Evolutionary conservation across 1,284 basidiomycete genomes (phyloP).

Genomic region (Apiotrichum sp.): DNA sequence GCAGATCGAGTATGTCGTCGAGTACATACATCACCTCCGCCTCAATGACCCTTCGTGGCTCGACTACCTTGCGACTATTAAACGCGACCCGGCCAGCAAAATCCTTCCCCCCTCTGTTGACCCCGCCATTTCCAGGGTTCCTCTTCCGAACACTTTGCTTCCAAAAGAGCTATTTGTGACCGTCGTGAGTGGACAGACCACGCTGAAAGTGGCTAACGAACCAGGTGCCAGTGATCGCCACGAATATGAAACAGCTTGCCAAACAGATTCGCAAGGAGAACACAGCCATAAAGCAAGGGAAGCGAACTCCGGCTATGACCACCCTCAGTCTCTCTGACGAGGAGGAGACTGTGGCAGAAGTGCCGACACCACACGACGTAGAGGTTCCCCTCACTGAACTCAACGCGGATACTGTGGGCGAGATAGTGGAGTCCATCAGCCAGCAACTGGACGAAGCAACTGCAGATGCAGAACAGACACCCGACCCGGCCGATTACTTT

Average conservation of each 20-base stretch:
- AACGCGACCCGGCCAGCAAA: neutral
- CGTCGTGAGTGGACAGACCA: slow-evolving; percentile 11
- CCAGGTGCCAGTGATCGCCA: neutral
- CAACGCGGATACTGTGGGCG: neutral
- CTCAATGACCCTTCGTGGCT: slow-evolving; percentile 52
- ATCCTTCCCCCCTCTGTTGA: slow-evolving; percentile 3
- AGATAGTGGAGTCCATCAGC: neutral
- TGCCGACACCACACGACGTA: too few relatives aligned
- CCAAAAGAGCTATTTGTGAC: slow-evolving; percentile 2
- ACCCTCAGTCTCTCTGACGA: too few relatives aligned
- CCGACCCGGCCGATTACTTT: slow-evolving; percentile 19
- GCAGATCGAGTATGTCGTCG: slow-evolving; percentile 76
- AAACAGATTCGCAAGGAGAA: neutral
- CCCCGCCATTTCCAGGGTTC: slow-evolving; percentile 10
- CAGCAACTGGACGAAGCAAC: neutral
- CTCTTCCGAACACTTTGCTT: slow-evolving; percentile 14
- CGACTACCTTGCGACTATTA: slow-evolving; percentile 1
- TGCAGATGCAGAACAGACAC: neutral
- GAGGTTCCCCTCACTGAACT: neutral
- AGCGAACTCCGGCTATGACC: too few relatives aligned
- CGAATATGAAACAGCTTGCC: neutral
- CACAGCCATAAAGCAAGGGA: too few relatives aligned
- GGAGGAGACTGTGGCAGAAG: too few relatives aligned
- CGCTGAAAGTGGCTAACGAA: too few relatives aligned
- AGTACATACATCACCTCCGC: slow-evolving; percentile 70